These are phyloP conservation scores for Phytophthora kernoviae DNA, from an alignment of 352 stramenopile species.

Conservation along the genomic window DNA sequence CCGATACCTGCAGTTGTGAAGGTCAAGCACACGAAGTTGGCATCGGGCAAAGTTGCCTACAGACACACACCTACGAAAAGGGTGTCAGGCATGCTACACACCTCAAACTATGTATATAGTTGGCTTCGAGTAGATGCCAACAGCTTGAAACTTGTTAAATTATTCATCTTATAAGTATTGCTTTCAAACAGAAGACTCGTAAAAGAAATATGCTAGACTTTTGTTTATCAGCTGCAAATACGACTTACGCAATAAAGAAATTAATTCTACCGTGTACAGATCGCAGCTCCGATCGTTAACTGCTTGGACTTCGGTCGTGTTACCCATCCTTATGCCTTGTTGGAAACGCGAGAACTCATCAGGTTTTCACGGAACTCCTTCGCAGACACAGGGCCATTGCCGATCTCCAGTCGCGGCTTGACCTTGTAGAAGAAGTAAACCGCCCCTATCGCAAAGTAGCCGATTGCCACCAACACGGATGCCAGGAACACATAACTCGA, in stretches of 20 bases:
- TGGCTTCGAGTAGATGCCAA: too few species aligned
- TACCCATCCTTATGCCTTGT: slow-evolving; percentile 23
- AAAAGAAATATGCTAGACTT: too few species aligned
- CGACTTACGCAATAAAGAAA: not conserved
- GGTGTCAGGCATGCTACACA: slow-evolving; percentile 15
- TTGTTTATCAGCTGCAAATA: too few species aligned
- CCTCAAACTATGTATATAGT: slow-evolving; percentile 22
- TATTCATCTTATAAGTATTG: too few species aligned
- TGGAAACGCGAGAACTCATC: slow-evolving; percentile 35
- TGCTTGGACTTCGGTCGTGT: too few species aligned
- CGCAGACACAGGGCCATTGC: slow-evolving; percentile 23
- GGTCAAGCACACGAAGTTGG: slow-evolving; percentile 58
- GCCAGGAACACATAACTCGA: slow-evolving; percentile 55
- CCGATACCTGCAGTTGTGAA: slow-evolving; percentile 47
- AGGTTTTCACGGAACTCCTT: slow-evolving; percentile 54
- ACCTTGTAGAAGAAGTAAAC: slow-evolving; percentile 50
- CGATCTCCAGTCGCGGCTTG: slow-evolving; percentile 35
- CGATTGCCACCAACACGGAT: slow-evolving; percentile 46
- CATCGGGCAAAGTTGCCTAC: slow-evolving; percentile 3
- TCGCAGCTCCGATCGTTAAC: not conserved
- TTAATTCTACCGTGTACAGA: slow-evolving; percentile 1
- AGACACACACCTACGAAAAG: too few species aligned
- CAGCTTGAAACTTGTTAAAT: too few species aligned
- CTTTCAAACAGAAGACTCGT: too few species aligned
- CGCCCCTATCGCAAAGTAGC: slow-evolving; percentile 50